Evolutionary conservation across 1,139 yeast genomes (phyloP), one percentile per base, ranked within the genome.

Genomic region (Candida tropicalis): DNA sequence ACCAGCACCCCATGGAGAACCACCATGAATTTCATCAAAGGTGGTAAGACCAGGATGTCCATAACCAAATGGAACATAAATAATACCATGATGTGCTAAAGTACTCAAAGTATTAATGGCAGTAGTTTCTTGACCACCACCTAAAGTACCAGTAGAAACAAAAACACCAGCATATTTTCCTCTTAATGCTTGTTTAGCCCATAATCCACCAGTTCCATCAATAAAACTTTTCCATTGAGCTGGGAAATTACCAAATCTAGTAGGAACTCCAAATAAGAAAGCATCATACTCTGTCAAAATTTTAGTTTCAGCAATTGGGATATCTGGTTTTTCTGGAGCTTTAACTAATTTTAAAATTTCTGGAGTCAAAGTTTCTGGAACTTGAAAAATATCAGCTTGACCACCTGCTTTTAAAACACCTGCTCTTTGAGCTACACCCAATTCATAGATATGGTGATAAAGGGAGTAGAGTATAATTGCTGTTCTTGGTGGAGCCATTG

Each of bases 1-100:
- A 45, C 75, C 75, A 35, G 74, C 70, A 49, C 74, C 75, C 67
- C 70, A 68, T 37, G 73, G 69, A 40, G 72, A 65, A 26, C 68
- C 64, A 45, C 75, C 75, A 50, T 65, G 73, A 40, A 60, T 54
- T 55, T 66, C 71, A 3, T 59, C 60, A 45, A 65, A 45, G 52
- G 55, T 55, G 45, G 66, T 48, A 45, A 65, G 42, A 39, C 55
- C 56, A 20, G 63, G 60, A 51, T 59, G 58, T 18, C 60, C 57
- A 58, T 66, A 67, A 45, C 73, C 73, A 52, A 68, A 62, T 43
- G 73, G 73, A 38, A 66, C 62, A 51, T 43, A 68, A 47, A 62
- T 54, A 51, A 68, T 65, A 51, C 73, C 73, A 50, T 67, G 72
- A 57, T 67, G 72, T 32, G 57, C 62, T 44, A 68, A 51, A 24